Evolutionary conservation across 257 asterid species (phyloP).

Genomic region (Paulownia fortunei): DNA sequence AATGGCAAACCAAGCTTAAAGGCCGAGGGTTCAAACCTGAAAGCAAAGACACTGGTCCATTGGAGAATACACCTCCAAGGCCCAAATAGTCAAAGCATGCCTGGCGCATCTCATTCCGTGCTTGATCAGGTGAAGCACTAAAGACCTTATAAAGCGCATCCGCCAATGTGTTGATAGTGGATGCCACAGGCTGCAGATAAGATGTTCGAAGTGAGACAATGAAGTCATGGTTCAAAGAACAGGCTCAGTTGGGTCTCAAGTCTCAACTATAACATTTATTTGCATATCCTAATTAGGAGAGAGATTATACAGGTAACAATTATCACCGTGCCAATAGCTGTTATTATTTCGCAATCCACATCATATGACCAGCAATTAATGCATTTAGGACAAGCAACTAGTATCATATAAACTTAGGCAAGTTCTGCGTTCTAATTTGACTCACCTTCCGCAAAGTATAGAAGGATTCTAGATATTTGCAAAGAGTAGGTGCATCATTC

Average conservation of each 20-base stretch:
- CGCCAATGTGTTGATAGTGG: slow-evolving; percentile 43
- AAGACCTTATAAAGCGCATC: slow-evolving; percentile 46
- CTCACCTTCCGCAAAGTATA: too few relatives aligned
- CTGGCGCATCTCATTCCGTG: slow-evolving; percentile 39
- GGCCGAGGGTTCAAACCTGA: slow-evolving; percentile 45
- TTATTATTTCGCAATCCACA: neutral
- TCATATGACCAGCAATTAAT: neutral
- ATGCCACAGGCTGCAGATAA: slow-evolving; percentile 41
- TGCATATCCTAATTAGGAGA: neutral
- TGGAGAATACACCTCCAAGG: slow-evolving; percentile 43
- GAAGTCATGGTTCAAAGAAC: neutral
- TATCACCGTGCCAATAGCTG: neutral
- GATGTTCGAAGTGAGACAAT: neutral
- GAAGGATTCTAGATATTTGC: too few relatives aligned
- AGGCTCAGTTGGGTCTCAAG: neutral
- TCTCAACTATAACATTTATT: neutral
- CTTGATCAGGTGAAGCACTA: slow-evolving; percentile 41
- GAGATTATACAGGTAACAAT: neutral
- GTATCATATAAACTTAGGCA: neutral
- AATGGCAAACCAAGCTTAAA: slow-evolving; percentile 42
- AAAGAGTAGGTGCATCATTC: too few relatives aligned
- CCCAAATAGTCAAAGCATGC: slow-evolving; percentile 45
- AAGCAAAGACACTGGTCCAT: slow-evolving; percentile 42
- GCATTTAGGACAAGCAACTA: neutral
- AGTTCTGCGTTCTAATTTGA: neutral